Evolutionary conservation across 2,329 filamentous ascomycete genomes (phyloP).

Genomic region (Arthroderma uncinatum): DNA sequence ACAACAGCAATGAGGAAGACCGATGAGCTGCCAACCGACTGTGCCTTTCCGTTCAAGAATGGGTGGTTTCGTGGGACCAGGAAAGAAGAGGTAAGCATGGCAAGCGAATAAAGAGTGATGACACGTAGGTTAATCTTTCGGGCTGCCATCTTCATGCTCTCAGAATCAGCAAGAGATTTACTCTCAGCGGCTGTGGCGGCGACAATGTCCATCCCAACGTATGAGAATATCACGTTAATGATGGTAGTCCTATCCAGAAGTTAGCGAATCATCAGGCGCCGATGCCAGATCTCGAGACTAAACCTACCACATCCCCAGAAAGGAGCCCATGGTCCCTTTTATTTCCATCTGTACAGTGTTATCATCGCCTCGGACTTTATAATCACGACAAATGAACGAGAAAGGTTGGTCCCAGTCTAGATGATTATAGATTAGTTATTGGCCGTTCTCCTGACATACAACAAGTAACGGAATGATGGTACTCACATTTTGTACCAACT

Average conservation of each 20-base stretch:
- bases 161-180: constrained; percentile 30
- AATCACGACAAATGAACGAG: constrained; percentile 29
- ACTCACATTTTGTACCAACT: constrained; percentile 28
- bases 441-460: neutral
- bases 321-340: constrained; percentile 26
- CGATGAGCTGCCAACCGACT: constrained; percentile 28
- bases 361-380: constrained; percentile 24
- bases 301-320: constrained; percentile 32
- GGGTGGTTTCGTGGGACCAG: constrained; percentile 34
- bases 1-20: constrained; percentile 35
- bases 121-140: constrained; percentile 36
- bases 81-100: constrained; percentile 33
- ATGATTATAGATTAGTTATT: neutral
- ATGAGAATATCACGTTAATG: constrained; percentile 33
- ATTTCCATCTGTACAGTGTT: constrained; percentile 23
- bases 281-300: neutral
- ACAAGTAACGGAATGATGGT: neutral
- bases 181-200: constrained; percentile 37
- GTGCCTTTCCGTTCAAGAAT: constrained; percentile 32
- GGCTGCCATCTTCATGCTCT: constrained; percentile 37
- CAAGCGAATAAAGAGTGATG: constrained; percentile 35
- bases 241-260: constrained; percentile 32
- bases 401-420: constrained; percentile 29
- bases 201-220: constrained; percentile 36
- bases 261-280: constrained; percentile 15